Evolutionary conservation across 345 rosid species (phyloP).

Genomic region (Brassica cretica): DNA sequence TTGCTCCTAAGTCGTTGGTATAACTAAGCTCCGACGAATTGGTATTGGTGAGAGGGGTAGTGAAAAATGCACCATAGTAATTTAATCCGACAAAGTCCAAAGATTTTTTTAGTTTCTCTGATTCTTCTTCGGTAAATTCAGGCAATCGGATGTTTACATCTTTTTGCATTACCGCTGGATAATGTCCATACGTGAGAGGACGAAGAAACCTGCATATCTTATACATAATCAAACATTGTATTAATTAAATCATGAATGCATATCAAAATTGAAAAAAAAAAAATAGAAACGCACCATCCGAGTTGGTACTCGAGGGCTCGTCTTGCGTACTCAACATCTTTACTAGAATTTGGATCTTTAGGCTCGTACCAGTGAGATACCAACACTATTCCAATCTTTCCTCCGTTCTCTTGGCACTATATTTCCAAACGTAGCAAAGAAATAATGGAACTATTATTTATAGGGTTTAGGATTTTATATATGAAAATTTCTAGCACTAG

Average conservation of each 20-base stretch:
- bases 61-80: conserved; percentile 40
- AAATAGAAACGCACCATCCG: conserved; percentile 35
- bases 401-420: conserved; percentile 33
- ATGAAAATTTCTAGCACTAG: background rate
- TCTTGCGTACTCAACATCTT: conserved; percentile 22
- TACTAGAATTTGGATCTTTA: conserved; percentile 18
- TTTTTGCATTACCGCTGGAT: conserved; percentile 21
- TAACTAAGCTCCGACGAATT: conserved; percentile 29
- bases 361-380: conserved; percentile 42
- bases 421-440: background rate
- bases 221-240: background rate
- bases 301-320: conserved; percentile 37
- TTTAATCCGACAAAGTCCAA: conserved; percentile 42
- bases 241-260: background rate
- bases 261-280: background rate
- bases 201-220: conserved; percentile 30
- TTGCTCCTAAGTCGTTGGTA: background rate
- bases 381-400: conserved; percentile 40
- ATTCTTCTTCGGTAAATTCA: conserved; percentile 22
- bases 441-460: background rate
- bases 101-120: conserved; percentile 12
- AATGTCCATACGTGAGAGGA: conserved; percentile 37
- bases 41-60: conserved; percentile 12
- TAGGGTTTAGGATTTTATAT: background rate
- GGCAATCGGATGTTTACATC: conserved; percentile 16